phyloP scores from a whole-genome alignment of 176 grass and related monocot genomes.

The Elaeis guineensis region DNA sequence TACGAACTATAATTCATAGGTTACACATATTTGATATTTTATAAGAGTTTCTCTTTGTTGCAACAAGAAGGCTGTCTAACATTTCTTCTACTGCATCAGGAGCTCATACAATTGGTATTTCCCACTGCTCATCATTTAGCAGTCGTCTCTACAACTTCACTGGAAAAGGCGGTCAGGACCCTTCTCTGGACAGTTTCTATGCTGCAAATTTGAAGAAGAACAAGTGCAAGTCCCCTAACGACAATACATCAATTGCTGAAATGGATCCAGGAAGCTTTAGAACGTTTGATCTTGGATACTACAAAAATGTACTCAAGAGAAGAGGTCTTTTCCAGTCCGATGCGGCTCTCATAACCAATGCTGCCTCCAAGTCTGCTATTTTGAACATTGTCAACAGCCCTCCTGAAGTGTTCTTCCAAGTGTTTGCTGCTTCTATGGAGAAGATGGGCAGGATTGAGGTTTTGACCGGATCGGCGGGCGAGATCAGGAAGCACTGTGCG shows the following conservation, averaged over 20 bases:
- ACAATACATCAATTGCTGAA: constrained; percentile 66
- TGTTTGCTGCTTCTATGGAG: constrained; percentile 64
- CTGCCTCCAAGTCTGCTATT: constrained; percentile 26
- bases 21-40: too few species aligned
- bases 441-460: constrained; percentile 53
- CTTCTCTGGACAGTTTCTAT: constrained; percentile 46
- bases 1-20: too few species aligned
- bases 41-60: background rate
- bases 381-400: constrained; percentile 15
- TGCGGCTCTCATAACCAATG: constrained; percentile 48
- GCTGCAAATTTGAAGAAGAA: constrained; percentile 49
- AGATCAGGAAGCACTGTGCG: constrained; percentile 73
- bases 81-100: constrained; percentile 22
- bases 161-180: constrained; percentile 47
- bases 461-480: constrained; percentile 49
- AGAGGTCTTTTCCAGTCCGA: constrained; percentile 84
- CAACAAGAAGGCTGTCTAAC: background rate
- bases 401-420: constrained; percentile 40
- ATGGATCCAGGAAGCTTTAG: constrained; percentile 85
- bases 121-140: constrained; percentile 49
- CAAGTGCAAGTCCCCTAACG: constrained; percentile 31
- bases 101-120: constrained; percentile 80
- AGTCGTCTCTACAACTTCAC: constrained; percentile 82
- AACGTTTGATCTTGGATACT: constrained; percentile 73
- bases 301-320: constrained; percentile 48